Conservation (phyloP, 352 stramenopile species). For the Phytopythium mirpurense region DNA sequence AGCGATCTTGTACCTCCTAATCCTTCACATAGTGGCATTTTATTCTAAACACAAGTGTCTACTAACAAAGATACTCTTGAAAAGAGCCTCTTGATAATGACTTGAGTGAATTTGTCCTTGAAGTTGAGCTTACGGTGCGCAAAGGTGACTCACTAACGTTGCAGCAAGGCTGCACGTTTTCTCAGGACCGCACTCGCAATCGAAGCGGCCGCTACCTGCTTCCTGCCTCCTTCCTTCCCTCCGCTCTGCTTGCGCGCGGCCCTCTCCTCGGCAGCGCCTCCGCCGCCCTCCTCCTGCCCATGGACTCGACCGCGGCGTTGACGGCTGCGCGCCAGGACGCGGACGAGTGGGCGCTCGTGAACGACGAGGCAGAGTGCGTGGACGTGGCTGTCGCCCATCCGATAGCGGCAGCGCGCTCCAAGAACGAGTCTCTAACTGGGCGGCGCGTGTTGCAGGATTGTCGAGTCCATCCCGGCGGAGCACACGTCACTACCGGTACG, state of each 20-base stretch:
- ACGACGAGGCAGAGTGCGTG: constrained; percentile 64
- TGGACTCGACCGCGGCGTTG: not conserved
- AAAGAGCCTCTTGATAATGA: not conserved
- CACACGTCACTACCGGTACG: not conserved
- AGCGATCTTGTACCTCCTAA: too few species aligned
- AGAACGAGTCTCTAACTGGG: too few species aligned
- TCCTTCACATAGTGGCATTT: too few species aligned
- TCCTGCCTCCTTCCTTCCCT: not conserved
- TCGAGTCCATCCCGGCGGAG: constrained; percentile 25
- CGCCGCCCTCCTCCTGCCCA: not conserved
- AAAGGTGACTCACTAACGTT: not conserved
- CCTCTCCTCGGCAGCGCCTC: not conserved
- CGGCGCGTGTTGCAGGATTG: constrained; percentile 22
- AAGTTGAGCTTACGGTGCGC: constrained; percentile 1
- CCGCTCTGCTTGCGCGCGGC: not conserved
- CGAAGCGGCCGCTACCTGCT: not conserved
- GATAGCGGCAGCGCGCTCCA: too few species aligned
- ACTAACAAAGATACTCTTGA: too few species aligned
- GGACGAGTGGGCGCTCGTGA: constrained; percentile 69
- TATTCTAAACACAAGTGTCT: too few species aligned
- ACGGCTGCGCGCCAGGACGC: constrained; percentile 8
- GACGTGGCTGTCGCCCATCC: too few species aligned
- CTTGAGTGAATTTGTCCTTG: not conserved
- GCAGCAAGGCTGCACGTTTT: not conserved
- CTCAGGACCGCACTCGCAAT: not conserved